Conservation (phyloP, 306 rosid genomes). For the Glycine tomentella region DNA sequence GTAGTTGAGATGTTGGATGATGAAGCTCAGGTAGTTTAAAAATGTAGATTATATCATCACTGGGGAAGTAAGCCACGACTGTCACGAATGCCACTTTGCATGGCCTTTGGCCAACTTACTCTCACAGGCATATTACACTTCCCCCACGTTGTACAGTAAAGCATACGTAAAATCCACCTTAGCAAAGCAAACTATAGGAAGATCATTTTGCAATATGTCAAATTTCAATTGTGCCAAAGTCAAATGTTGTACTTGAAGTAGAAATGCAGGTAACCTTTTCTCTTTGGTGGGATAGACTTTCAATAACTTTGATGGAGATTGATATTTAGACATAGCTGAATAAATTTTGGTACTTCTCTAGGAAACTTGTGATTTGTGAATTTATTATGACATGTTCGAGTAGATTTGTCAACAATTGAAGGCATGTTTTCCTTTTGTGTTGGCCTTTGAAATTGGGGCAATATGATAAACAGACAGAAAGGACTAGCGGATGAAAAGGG, state of each 20-base stretch:
- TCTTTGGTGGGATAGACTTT: background rate
- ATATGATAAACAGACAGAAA: too few species aligned
- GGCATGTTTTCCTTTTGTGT: too few species aligned
- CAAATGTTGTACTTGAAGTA: background rate
- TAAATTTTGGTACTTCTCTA: too few species aligned
- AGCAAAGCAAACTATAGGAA: background rate
- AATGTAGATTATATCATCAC: constrained; percentile 21
- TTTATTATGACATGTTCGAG: too few species aligned
- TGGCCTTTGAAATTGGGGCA: too few species aligned
- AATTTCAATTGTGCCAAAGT: constrained; percentile 1
- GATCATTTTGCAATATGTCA: background rate
- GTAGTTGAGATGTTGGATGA: constrained; percentile 81
- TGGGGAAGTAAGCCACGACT: constrained; percentile 1
- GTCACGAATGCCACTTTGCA: background rate
- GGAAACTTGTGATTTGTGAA: too few species aligned
- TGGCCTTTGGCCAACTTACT: constrained; percentile 12
- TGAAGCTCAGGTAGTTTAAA: constrained; percentile 49
- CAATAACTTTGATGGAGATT: background rate
- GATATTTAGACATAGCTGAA: background rate
- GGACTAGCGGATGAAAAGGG: too few species aligned
- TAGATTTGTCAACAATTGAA: too few species aligned
- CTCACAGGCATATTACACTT: background rate
- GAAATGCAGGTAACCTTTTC: background rate
- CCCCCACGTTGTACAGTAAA: constrained; percentile 15
- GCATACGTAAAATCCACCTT: too few species aligned